phyloP scores from a whole-genome alignment of 2,329 filamentous ascomycete species.

The Ophiostoma pallidulum region DNA sequence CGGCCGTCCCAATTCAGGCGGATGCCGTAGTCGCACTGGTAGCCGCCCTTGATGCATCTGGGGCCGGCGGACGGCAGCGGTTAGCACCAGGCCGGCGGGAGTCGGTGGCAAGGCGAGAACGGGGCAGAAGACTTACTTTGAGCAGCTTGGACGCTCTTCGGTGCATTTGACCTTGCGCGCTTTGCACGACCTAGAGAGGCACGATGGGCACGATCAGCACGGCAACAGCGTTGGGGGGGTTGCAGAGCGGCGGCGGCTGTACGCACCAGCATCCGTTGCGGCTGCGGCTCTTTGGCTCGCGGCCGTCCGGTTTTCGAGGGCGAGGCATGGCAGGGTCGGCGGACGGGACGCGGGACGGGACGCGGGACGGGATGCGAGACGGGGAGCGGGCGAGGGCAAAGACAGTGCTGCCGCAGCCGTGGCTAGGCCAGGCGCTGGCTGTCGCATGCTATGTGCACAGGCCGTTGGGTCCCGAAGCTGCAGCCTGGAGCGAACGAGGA shows the following conservation, averaged over 20 bases:
- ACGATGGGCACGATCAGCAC: background rate
- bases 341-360: background rate
- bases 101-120: background rate
- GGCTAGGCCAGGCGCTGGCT: slow-evolving; percentile 9
- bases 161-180: slow-evolving; percentile 65
- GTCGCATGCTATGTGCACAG: background rate
- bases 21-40: slow-evolving; percentile 72
- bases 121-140: slow-evolving; percentile 39
- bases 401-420: slow-evolving; percentile 9
- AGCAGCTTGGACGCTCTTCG: slow-evolving; percentile 63
- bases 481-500: background rate
- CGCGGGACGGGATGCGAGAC: background rate
- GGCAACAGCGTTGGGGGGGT: background rate
- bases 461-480: background rate
- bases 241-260: background rate
- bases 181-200: slow-evolving; percentile 59
- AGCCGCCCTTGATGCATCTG: slow-evolving; percentile 59
- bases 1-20: slow-evolving; percentile 73
- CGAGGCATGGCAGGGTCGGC: slow-evolving; percentile 44
- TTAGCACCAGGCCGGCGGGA: background rate
- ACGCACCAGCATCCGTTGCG: slow-evolving; percentile 59
- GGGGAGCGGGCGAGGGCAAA: background rate
- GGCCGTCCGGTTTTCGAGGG: slow-evolving; percentile 53
- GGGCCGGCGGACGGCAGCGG: no score
- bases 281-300: slow-evolving; percentile 56